Conservation (phyloP, 441 rosid genomes). For the Aquilaria agallochum region DNA sequence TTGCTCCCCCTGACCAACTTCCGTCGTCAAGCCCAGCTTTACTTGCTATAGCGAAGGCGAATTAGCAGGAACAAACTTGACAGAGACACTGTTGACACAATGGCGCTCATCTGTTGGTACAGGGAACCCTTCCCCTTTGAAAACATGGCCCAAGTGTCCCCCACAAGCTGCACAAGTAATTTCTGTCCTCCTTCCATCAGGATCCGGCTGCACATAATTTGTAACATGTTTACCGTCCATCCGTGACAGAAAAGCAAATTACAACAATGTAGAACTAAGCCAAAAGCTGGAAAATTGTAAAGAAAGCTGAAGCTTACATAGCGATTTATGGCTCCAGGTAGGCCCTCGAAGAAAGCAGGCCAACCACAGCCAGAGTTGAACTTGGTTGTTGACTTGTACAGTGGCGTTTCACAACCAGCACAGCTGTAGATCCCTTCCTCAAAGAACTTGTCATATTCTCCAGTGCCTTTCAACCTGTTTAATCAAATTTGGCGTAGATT, state of each 20-base stretch:
- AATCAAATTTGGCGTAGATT: too few species aligned
- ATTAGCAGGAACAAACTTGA: slow-evolving; percentile 32
- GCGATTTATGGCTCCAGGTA: slow-evolving; percentile 62
- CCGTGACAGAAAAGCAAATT: neutral
- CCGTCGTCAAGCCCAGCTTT: too few species aligned
- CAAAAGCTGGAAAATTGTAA: neutral
- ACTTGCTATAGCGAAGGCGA: slow-evolving; percentile 10
- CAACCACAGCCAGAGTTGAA: slow-evolving; percentile 83
- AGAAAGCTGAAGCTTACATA: slow-evolving; percentile 29
- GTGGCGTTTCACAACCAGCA: slow-evolving; percentile 59
- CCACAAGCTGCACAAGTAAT: slow-evolving; percentile 46
- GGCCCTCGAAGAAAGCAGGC: slow-evolving; percentile 79
- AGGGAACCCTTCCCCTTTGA: slow-evolving; percentile 44
- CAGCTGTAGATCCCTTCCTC: slow-evolving; percentile 55
- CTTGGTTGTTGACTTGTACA: slow-evolving; percentile 57
- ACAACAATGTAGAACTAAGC: neutral
- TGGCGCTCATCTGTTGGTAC: slow-evolving; percentile 42
- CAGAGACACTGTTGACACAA: slow-evolving; percentile 43
- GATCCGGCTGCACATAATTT: slow-evolving; percentile 39
- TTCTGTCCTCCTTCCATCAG: slow-evolving; percentile 45
- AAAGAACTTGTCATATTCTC: slow-evolving; percentile 40
- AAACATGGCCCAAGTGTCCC: slow-evolving; percentile 49
- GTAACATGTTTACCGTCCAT: slow-evolving; percentile 1
- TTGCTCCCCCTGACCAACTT: too few species aligned
- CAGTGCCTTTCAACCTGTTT: slow-evolving; percentile 31